Evolutionary conservation across 192 early-diverging fungal species (phyloP).

Genomic region (Dissophora ornata): DNA sequence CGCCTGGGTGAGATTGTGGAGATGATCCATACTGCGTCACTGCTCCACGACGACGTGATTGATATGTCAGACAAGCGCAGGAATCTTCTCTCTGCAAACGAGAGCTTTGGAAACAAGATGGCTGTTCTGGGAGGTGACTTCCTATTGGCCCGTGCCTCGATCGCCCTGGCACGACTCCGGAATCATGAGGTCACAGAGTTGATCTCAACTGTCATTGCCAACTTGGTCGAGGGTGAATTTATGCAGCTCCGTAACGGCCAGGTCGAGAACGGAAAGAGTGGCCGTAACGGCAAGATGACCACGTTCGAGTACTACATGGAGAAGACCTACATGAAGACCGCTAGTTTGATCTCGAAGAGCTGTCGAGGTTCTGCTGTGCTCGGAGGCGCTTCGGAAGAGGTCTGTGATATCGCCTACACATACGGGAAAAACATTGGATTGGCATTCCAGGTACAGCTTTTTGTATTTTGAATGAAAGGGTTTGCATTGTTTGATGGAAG

Average conservation of each 20-base stretch:
- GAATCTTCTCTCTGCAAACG: slow-evolving; percentile 80
- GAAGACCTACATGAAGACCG: slow-evolving; percentile 97
- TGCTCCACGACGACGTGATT: slow-evolving; percentile 91
- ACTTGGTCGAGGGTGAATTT: slow-evolving; percentile 97
- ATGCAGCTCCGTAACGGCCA: slow-evolving; percentile 82
- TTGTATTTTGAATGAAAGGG: too few relatives aligned
- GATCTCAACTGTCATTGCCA: slow-evolving; percentile 90
- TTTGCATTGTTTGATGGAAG: too few relatives aligned
- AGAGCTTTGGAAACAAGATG: slow-evolving; percentile 97
- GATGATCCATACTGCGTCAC: slow-evolving; percentile 97
- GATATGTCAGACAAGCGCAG: slow-evolving; percentile 82
- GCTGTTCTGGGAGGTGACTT: slow-evolving; percentile 96
- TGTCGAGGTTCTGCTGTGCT: slow-evolving; percentile 89
- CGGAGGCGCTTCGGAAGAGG: slow-evolving; percentile 76
- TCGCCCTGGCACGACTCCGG: slow-evolving; percentile 89
- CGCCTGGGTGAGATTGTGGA: slow-evolving; percentile 97
- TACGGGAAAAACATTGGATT: slow-evolving; percentile 92
- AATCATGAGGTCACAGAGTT: slow-evolving; percentile 94
- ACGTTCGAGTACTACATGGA: slow-evolving; percentile 94
- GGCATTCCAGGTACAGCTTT: slow-evolving; percentile 84
- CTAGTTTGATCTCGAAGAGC: slow-evolving; percentile 92
- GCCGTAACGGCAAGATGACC: slow-evolving; percentile 32
- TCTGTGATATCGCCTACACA: slow-evolving; percentile 83
- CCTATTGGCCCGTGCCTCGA: slow-evolving; percentile 90
- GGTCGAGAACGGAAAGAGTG: slow-evolving; percentile 43